Conservation (phyloP, 1,284 basidiomycete species). For the Ceratobasidium sp. region DNA sequence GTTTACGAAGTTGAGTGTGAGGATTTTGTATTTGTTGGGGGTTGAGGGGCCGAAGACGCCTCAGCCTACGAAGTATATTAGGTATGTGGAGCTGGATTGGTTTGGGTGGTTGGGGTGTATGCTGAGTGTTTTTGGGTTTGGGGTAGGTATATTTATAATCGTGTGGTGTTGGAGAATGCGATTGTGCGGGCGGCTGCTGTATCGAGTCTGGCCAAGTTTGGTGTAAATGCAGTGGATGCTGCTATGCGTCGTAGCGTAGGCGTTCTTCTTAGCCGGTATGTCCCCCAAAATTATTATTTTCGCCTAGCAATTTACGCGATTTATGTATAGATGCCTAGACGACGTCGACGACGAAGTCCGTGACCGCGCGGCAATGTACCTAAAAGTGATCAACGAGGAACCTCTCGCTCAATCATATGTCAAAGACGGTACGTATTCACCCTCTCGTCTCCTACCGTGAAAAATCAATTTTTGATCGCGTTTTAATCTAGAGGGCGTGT, state of each 20-base stretch:
- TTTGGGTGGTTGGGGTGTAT: background rate
- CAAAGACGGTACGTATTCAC: conserved; percentile 87
- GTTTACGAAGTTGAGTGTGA: conserved; percentile 98
- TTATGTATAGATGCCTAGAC: conserved; percentile 86
- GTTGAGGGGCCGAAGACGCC: conserved; percentile 96
- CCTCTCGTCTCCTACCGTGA: background rate
- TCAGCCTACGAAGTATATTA: conserved; percentile 96
- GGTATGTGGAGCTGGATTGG: conserved; percentile 18
- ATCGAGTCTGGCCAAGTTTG: conserved; percentile 95
- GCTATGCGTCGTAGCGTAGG: conserved; percentile 87
- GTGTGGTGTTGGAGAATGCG: conserved; percentile 98
- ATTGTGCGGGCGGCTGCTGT: conserved; percentile 98
- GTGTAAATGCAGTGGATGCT: conserved; percentile 85
- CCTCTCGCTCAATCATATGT: conserved; percentile 87
- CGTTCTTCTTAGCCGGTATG: conserved; percentile 84
- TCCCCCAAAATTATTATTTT: conserved; percentile 44
- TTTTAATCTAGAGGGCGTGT: conserved; percentile 83
- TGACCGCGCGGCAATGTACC: conserved; percentile 95
- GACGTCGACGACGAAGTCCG: conserved; percentile 99
- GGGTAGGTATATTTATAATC: conserved; percentile 96
- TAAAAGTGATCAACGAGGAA: conserved; percentile 86
- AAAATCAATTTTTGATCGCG: conserved; percentile 28
- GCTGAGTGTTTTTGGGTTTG: background rate
- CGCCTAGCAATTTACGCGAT: background rate
- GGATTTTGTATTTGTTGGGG: conserved; percentile 95